phyloP scores from a whole-genome alignment of 164 flowering plant species.

The Sextonia rubra region DNA sequence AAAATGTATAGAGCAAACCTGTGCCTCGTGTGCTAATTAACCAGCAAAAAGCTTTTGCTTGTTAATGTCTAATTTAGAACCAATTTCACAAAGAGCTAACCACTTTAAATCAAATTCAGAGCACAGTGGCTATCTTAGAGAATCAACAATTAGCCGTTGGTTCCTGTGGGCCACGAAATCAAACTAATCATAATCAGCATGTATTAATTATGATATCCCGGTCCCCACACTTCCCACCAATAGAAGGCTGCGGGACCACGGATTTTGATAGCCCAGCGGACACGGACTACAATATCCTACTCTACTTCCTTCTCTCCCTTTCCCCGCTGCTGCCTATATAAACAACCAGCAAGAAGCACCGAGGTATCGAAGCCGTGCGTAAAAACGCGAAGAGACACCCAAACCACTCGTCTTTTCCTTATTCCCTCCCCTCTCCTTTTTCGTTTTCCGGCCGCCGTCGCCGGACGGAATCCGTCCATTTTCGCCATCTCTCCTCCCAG shows the following conservation, averaged over 20 bases:
- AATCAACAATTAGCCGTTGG: no score
- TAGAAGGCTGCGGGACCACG: neutral
- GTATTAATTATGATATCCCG: neutral
- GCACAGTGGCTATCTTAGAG: no score
- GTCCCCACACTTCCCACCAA: neutral
- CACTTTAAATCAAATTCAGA: no score
- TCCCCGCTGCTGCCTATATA: neutral
- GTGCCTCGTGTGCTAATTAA: no score
- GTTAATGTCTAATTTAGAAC: no score
- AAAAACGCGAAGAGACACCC: neutral
- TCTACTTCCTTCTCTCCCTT: neutral
- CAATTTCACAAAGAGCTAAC: no score
- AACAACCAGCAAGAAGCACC: neutral
- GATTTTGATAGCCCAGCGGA: neutral
- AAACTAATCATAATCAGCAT: no score
- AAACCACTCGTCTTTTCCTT: neutral
- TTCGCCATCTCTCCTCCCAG: neutral
- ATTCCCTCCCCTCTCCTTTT: neutral
- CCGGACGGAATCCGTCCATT: neutral
- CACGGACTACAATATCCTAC: constrained; percentile 1
- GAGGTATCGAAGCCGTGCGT: neutral
- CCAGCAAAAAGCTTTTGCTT: no score
- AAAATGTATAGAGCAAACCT: no score
- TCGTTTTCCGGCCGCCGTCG: neutral
- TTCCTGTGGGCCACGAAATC: no score